These are phyloP conservation scores for Hibiscus trionum DNA, from an alignment of 345 rosid species.

Conservation along the genomic window DNA sequence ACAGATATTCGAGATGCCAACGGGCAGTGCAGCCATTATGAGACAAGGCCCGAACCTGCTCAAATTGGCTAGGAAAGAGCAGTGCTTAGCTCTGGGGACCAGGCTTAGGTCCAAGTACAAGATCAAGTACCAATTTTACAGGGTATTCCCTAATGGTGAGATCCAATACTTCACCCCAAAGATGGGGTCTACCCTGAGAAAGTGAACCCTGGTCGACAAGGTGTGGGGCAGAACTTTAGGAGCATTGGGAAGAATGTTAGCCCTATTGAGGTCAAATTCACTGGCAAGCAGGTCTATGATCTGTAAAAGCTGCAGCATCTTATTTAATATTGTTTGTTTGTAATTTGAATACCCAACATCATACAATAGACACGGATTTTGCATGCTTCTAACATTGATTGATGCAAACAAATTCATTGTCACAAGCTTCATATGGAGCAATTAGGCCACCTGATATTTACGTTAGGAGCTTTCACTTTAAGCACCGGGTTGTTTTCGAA, in stretches of 20 bases:
- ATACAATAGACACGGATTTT: too few species aligned
- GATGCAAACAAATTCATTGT: background rate
- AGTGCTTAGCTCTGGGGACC: constrained; percentile 90
- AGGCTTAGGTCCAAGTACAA: constrained; percentile 89
- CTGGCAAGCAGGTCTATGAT: constrained; percentile 79
- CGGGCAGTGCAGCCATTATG: constrained; percentile 94
- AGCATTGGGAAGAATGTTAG: constrained; percentile 77
- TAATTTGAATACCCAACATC: background rate
- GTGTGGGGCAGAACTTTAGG: constrained; percentile 79
- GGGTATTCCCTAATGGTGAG: constrained; percentile 38
- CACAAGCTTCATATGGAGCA: background rate
- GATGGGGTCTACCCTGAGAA: constrained; percentile 92
- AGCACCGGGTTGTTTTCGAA: constrained; percentile 50
- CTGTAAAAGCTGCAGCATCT: constrained; percentile 27
- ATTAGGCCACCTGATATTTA: background rate
- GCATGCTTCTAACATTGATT: too few species aligned
- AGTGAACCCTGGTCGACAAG: constrained; percentile 73
- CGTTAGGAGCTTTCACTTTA: constrained; percentile 24
- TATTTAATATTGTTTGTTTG: background rate
- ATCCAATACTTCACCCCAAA: constrained; percentile 89
- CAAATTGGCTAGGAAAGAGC: constrained; percentile 88
- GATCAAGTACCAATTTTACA: constrained; percentile 88
- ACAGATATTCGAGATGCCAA: constrained; percentile 93
- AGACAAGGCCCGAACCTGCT: constrained; percentile 84
- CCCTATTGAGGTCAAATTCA: constrained; percentile 89